Evolutionary conservation across 1,284 basidiomycete genomes (phyloP), one percentile per base, ranked within the genome.

Genomic region (Volvariella volvacea): DNA sequence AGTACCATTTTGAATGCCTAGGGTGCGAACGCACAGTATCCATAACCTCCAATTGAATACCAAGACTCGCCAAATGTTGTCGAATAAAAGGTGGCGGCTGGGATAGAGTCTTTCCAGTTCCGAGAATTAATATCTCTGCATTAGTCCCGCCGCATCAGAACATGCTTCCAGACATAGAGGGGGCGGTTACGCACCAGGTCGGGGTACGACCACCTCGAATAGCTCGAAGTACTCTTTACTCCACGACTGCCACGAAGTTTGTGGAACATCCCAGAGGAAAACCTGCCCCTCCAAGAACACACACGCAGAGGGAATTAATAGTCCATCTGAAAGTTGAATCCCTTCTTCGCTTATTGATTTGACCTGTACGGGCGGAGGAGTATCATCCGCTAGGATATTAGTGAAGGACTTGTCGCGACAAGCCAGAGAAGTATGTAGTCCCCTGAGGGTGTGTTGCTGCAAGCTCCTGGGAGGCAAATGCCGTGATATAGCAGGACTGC

Each of bases 41-140:
- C 83, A 95, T 92, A n/a, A 92, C 74, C 53, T 98, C 95, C 39
- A 94, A 65, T 57, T 93, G 91, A 48, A 97, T 89, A 4, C 94
- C 94, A 31, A 92, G 61, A 32, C 75, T 68, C 49, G 76, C 87
- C 38, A 97, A 58, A 61, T 92, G 80, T 34, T 78, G 69, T 15
- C 83, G 72, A 17, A 97, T 62, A 20, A 65, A 64, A 3, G 75
- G 71, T 12, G 94, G 93, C 1, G 86, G 81, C 41, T 87, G 83
- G 2, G 80, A 64, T 9, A 87, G 76, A 4, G 71, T 74, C 50
- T 72, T 73, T 0, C 95, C 95, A 0, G 94, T 97, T 0, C 94
- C 94, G 15, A 98, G 70, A 2, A 98, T 63, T 15, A 98, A 64
- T 22, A 98, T 90, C 61, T 98, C 95, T 94, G 53, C n/a, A n/a